Evolutionary conservation across 75 land plant species (phyloP).

Genomic region (Selaginella moellendorffii): DNA sequence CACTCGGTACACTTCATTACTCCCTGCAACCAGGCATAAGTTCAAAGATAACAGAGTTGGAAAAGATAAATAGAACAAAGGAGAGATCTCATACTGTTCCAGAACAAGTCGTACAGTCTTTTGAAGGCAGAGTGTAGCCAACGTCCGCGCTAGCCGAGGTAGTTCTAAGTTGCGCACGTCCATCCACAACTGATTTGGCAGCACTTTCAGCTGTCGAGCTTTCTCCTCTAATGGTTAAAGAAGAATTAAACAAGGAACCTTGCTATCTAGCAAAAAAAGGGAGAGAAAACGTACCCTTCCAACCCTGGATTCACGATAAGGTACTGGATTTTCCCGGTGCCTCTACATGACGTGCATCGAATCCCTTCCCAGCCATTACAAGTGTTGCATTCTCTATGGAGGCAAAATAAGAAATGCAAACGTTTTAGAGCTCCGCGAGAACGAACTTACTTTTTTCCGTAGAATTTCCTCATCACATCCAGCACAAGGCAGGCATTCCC

Average conservation of each 20-base stretch:
- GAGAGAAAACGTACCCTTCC: constrained; percentile 28
- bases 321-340: constrained; percentile 64
- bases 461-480: constrained; percentile 54
- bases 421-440: background rate
- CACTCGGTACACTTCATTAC: constrained; percentile 71
- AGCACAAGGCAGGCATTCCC: constrained; percentile 60
- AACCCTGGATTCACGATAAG: constrained; percentile 37
- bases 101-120: constrained; percentile 70
- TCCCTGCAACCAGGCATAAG: constrained; percentile 37
- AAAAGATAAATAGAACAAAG: background rate
- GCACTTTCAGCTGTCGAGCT: constrained; percentile 39
- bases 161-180: constrained; percentile 59
- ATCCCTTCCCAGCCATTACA: constrained; percentile 90
- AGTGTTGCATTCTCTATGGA: constrained; percentile 47
- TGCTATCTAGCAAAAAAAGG: background rate
- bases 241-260: background rate
- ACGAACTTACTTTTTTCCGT: constrained; percentile 42
- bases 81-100: constrained; percentile 49
- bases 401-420: background rate
- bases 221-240: constrained; percentile 34
- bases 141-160: constrained; percentile 52
- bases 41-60: background rate
- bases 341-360: constrained; percentile 76
- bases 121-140: constrained; percentile 52
- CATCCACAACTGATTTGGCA: constrained; percentile 57